Conservation (phyloP, 2,329 filamentous ascomycete species). For the Thelonectria discophora region DNA sequence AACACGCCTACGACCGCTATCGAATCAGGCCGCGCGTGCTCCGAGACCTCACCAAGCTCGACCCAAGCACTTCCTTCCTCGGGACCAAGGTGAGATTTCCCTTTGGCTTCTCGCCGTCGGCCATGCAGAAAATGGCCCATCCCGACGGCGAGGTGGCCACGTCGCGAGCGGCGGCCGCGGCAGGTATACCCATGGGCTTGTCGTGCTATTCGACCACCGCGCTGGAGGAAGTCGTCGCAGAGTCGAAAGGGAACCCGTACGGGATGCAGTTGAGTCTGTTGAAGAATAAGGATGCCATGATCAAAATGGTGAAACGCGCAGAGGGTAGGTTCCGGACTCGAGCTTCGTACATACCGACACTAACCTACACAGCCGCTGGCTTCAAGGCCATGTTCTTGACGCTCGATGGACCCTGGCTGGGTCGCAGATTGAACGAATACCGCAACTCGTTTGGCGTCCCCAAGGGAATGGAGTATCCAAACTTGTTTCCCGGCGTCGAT, state of each 20-base stretch:
- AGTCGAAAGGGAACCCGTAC: slow-evolving; percentile 17
- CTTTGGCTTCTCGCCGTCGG: slow-evolving; percentile 21
- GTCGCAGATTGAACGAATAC: slow-evolving; percentile 36
- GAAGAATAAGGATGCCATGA: slow-evolving; percentile 18
- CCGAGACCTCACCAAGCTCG: slow-evolving; percentile 14
- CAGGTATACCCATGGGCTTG: slow-evolving; percentile 7
- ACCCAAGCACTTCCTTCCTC: slow-evolving; percentile 19
- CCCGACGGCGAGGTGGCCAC: slow-evolving; percentile 21
- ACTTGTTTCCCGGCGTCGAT: slow-evolving; percentile 24
- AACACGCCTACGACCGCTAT: slow-evolving; percentile 23
- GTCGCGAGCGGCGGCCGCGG: slow-evolving; percentile 6
- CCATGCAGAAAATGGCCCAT: slow-evolving; percentile 22
- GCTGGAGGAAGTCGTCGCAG: slow-evolving; percentile 28
- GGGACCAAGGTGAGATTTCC: slow-evolving; percentile 22
- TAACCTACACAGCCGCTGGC: slow-evolving; percentile 20
- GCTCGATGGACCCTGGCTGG: slow-evolving; percentile 38
- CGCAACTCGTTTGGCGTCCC: slow-evolving; percentile 36
- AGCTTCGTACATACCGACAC: neutral
- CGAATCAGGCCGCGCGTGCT: slow-evolving; percentile 23
- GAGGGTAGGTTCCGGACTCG: slow-evolving; percentile 11
- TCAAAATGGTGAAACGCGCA: slow-evolving; percentile 18
- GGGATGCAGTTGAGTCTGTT: slow-evolving; percentile 21
- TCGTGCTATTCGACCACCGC: slow-evolving; percentile 13
- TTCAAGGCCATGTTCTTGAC: slow-evolving; percentile 43
- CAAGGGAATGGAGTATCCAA: slow-evolving; percentile 30